Percentiles rank a stretch among this genome's conserved stretches.
Evolutionary conservation across 1,284 basidiomycete genomes (phyloP).

Genomic region (Inonotus obliquus): DNA sequence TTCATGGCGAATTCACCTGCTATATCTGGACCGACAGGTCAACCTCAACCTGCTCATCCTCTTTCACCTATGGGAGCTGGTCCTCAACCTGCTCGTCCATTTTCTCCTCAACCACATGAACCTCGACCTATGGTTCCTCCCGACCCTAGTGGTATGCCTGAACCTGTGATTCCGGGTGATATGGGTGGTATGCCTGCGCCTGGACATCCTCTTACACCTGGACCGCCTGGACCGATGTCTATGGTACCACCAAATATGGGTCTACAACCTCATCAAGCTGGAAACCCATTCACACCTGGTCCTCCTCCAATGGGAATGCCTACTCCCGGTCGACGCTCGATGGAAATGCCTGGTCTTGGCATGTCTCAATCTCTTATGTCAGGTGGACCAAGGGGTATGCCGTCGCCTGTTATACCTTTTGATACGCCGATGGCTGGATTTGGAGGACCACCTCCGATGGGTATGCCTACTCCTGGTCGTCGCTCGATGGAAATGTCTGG

Average conservation of each 20-base stretch:
- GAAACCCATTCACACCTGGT: not conserved
- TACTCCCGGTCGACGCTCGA: not conserved
- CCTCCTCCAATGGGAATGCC: not conserved
- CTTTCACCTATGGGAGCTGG: not conserved
- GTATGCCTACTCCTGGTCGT: not conserved
- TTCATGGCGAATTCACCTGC: constrained; percentile 5
- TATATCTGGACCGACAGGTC: not conserved
- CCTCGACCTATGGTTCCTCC: not conserved
- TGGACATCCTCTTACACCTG: not conserved
- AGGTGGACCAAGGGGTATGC: not conserved
- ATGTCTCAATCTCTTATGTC: not conserved
- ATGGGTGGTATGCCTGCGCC: not conserved
- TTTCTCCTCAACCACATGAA: not conserved
- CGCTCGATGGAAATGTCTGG: too few relatives aligned
- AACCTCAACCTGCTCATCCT: constrained; percentile 5
- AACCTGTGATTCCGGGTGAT: not conserved
- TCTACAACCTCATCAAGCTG: not conserved
- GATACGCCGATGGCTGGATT: not conserved
- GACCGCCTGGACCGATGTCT: not conserved
- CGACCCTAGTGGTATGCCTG: not conserved
- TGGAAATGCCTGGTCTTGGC: too few relatives aligned
- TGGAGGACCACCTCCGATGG: not conserved
- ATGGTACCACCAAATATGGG: not conserved
- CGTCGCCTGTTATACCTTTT: not conserved
- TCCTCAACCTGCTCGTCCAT: not conserved